Percentiles rank a stretch among this genome's conserved stretches.
Evolutionary conservation across 1,284 basidiomycete genomes (phyloP).

Genomic region (Rhizoctonia solani): DNA sequence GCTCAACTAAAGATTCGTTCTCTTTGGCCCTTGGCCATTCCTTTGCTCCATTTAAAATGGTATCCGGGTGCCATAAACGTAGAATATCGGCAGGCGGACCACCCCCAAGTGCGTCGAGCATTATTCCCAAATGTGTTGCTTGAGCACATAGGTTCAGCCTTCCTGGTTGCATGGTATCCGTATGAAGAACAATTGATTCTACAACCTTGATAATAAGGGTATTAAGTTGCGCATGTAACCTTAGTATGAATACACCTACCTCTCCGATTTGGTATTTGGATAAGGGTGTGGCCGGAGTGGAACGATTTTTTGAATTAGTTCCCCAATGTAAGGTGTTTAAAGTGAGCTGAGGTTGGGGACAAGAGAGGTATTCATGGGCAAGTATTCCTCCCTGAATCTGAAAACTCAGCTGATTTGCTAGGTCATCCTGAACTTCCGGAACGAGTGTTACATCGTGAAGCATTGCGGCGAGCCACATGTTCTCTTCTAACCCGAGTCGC

Average conservation of each 20-base stretch:
- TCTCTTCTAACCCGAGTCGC: conserved; percentile 11
- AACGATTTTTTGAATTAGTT: conserved; percentile 3
- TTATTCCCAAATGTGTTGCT: conserved; percentile 13
- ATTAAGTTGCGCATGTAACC: too few species aligned
- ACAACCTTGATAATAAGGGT: conserved; percentile 3
- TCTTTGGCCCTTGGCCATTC: conserved; percentile 13
- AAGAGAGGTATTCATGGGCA: conserved; percentile 20
- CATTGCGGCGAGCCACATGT: conserved; percentile 30
- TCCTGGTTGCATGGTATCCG: conserved; percentile 9
- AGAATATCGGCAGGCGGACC: conserved; percentile 19
- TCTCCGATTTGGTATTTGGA: conserved; percentile 28
- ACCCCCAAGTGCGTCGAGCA: conserved; percentile 23
- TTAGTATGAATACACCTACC: neutral
- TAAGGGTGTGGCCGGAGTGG: neutral
- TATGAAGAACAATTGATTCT: conserved; percentile 26
- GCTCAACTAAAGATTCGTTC: neutral
- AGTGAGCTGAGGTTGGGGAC: conserved; percentile 15
- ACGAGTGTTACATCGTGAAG: conserved; percentile 25
- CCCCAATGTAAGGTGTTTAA: conserved; percentile 12
- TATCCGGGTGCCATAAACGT: conserved; percentile 27
- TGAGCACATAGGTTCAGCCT: conserved; percentile 20
- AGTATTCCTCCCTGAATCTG: conserved; percentile 27
- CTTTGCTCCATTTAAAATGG: conserved; percentile 15
- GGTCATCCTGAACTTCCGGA: conserved; percentile 10
- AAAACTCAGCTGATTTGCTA: conserved; percentile 20